phyloP scores from a whole-genome alignment of 2,329 filamentous ascomycete species.

The Sporothrix globosa region DNA sequence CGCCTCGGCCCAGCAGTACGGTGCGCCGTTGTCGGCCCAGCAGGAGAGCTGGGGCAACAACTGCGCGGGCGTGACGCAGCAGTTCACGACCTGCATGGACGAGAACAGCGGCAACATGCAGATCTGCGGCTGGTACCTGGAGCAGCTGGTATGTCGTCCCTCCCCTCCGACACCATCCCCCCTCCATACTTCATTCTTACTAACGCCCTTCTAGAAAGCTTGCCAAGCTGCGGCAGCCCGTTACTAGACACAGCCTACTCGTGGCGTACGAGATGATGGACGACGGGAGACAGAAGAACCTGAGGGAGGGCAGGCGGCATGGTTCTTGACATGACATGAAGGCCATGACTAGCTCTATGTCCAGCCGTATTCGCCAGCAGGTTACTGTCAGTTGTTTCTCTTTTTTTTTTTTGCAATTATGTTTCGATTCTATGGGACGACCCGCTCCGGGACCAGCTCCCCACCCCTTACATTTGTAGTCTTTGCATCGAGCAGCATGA shows the following conservation, averaged over 20 bases:
- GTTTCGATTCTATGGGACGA: background rate
- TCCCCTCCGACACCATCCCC: constrained; percentile 26
- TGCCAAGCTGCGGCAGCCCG: constrained; percentile 77
- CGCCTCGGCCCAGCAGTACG: constrained; percentile 52
- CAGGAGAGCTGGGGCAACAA: constrained; percentile 63
- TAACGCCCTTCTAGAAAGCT: constrained; percentile 61
- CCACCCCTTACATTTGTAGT: background rate
- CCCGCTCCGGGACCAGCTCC: background rate
- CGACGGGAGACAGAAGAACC: background rate
- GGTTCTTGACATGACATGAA: too few species aligned
- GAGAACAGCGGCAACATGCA: constrained; percentile 91
- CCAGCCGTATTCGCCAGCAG: too few species aligned
- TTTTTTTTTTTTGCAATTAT: background rate
- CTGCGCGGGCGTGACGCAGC: constrained; percentile 77
- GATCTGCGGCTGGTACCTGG: constrained; percentile 97
- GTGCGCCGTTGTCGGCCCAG: constrained; percentile 41
- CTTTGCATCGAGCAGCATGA: constrained; percentile 12
- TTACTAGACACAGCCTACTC: constrained; percentile 55
- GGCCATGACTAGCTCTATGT: background rate
- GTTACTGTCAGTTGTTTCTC: background rate
- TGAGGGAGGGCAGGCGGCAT: background rate
- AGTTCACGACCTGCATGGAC: constrained; percentile 96
- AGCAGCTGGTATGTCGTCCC: constrained; percentile 67
- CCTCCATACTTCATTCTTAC: background rate
- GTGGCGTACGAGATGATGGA: background rate